Evolutionary conservation across 208 protist species (phyloP).

Genomic region (Leishmania gerbilli): DNA sequence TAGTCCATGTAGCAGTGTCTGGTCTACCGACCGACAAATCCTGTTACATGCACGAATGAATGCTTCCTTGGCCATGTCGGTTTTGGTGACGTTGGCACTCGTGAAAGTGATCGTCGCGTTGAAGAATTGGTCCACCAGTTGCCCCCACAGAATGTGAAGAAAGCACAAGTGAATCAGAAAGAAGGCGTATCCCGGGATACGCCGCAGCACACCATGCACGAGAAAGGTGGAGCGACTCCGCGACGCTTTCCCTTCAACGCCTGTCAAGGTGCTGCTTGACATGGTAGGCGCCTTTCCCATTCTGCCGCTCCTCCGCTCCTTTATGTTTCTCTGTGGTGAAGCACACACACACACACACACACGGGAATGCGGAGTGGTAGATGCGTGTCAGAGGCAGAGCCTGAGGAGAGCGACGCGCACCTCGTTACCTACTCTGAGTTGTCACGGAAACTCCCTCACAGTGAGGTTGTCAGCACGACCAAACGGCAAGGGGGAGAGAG

Average conservation of each 20-base stretch:
- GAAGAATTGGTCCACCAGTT: slow-evolving; percentile 33
- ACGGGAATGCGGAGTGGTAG: neutral
- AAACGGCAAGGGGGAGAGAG: neutral
- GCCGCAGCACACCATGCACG: slow-evolving; percentile 27
- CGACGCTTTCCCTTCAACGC: neutral
- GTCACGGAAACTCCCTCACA: neutral
- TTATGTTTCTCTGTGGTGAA: neutral
- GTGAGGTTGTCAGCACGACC: neutral
- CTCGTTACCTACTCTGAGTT: neutral
- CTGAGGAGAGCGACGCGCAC: neutral
- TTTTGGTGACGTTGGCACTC: slow-evolving; percentile 14
- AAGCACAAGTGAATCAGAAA: slow-evolving; percentile 34
- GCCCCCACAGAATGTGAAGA: slow-evolving; percentile 33
- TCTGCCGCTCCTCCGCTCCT: neutral
- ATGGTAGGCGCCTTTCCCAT: neutral
- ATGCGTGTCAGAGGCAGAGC: neutral
- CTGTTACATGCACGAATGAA: slow-evolving; percentile 1
- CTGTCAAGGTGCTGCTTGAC: neutral
- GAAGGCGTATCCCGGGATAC: slow-evolving; percentile 31
- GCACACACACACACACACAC: no score
- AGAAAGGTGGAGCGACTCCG: slow-evolving; percentile 10
- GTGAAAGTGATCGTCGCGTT: slow-evolving; percentile 18
- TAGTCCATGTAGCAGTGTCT: slow-evolving; percentile 24
- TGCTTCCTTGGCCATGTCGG: neutral
- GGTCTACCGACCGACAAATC: slow-evolving; percentile 25